Evolutionary conservation across 495 filamentous ascomycete species (phyloP), one percentile per base, ranked within the genome.

Genomic region (Lentithecium fluviatile): DNA sequence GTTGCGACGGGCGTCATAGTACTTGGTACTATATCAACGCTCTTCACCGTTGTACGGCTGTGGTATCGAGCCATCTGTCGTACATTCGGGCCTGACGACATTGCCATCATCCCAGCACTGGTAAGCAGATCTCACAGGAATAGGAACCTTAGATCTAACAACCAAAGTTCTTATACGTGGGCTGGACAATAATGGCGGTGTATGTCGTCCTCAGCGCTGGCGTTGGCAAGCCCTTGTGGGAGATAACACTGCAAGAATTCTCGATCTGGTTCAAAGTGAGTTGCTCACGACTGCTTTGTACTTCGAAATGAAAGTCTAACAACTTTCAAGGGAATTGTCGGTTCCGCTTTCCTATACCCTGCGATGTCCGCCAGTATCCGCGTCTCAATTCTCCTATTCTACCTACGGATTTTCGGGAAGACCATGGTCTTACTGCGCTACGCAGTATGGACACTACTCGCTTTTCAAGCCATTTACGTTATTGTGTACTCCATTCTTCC

Each of bases 191-290:
- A 0, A 58, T 71, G 58, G 62, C 63, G 6, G 63, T 38, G 4
- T 70, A 71, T 36, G 40, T 61, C n/a, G 60, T 62, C 37, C 56
- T 70, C 17, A 25, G 59, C 40, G 66, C 66, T 40, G 70, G 69
- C 7, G 58, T 71, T 23, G 69, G 62, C 34, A 73, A 71, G 45
- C 70, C 69, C 15, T 61, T 71, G 10, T 62, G 56, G 56, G 69
- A 73, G 26, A 70, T 69, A 45, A 68, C 70, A 5, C 5, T 67
- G 2, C 55, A 8, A 1, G 69, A 71, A 36, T 69, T 58, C 29
- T 32, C 60, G n/a, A 38, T 69, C 24, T 69, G 69, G 70, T 68
- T 60, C 45, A 45, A 45, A 13, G 42, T 45, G 20, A 45, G 42
- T 13, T 13, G 42, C 13, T 6, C 4, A 13, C 4, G n/a, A 45